A percentile compares a stretch with the other conserved stretches of the same genome.
phyloP scores from a whole-genome alignment of 2,329 filamentous ascomycete species.

The Dactylonectria estremocensis region DNA sequence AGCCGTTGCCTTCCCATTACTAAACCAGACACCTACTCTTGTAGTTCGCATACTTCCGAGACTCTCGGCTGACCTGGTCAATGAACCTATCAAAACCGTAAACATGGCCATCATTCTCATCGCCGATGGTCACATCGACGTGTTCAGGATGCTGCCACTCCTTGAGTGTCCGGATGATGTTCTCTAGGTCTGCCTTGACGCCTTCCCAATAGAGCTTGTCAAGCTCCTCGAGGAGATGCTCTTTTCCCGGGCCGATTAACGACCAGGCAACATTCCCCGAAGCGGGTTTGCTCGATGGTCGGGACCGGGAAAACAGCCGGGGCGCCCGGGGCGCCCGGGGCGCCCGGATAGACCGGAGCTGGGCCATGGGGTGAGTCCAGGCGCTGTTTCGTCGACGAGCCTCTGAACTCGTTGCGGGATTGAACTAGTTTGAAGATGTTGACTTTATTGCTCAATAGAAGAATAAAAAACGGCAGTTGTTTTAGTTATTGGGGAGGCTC shows the following conservation, averaged over 20 bases:
- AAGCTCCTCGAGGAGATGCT: conserved; percentile 37
- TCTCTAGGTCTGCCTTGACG: conserved; percentile 41
- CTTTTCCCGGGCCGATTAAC: conserved; percentile 28
- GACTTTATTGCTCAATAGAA: neutral
- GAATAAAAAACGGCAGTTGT: neutral
- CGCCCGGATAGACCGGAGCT: neutral
- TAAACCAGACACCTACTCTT: conserved; percentile 29
- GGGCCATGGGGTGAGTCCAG: neutral
- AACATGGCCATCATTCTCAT: conserved; percentile 36
- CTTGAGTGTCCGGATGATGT: conserved; percentile 43
- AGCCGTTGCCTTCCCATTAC: neutral
- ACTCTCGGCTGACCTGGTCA: conserved; percentile 41
- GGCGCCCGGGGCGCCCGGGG: neutral
- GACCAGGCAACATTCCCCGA: conserved; percentile 37
- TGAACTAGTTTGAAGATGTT: neutral
- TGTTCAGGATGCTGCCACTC: conserved; percentile 39
- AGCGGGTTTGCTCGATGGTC: conserved; percentile 33
- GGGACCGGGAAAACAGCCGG: neutral
- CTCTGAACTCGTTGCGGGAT: neutral
- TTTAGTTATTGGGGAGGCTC: neutral
- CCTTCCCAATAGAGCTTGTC: conserved; percentile 42
- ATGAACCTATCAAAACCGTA: conserved; percentile 44
- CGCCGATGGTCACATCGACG: conserved; percentile 27
- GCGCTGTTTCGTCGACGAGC: neutral
- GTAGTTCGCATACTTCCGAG: conserved; percentile 40